These are phyloP conservation scores for Lachnellula cervina DNA, from an alignment of 2,329 filamentous ascomycete genomes.

Conservation along the genomic window DNA sequence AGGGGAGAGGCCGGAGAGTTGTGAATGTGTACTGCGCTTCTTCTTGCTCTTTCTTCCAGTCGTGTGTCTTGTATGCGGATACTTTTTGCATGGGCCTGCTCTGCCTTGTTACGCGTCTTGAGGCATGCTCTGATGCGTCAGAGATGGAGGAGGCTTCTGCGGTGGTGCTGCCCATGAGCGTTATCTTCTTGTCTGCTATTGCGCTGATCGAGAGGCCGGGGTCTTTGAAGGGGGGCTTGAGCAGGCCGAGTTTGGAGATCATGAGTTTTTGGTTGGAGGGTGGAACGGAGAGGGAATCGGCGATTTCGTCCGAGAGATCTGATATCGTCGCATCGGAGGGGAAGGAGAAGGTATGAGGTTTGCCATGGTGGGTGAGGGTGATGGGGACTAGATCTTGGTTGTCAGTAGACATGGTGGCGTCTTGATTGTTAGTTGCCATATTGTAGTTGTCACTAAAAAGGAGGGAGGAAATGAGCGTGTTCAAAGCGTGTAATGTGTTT, in stretches of 20 bases:
- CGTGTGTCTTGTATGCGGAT: conserved; percentile 38
- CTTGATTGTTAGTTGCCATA: conserved; percentile 18
- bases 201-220: conserved; percentile 43
- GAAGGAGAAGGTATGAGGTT: conserved; percentile 41
- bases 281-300: conserved; percentile 53
- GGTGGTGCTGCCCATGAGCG: conserved; percentile 58
- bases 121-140: conserved; percentile 43
- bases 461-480: not conserved
- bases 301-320: conserved; percentile 58
- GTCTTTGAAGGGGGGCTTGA: conserved; percentile 61
- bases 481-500: not conserved
- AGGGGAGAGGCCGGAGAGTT: conserved; percentile 66
- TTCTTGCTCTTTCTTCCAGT: conserved; percentile 39
- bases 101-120: conserved; percentile 41
- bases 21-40: conserved; percentile 74
- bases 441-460: not conserved
- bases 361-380: conserved; percentile 43
- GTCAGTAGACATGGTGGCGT: conserved; percentile 20
- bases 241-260: conserved; percentile 58
- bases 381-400: conserved; percentile 37
- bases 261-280: conserved; percentile 63
- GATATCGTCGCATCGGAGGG: conserved; percentile 43
- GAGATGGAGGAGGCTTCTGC: conserved; percentile 54
- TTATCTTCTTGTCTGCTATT: conserved; percentile 55
- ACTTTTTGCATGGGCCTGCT: conserved; percentile 31